Evolutionary conservation across 164 flowering plant species (phyloP).

Genomic region (Dillenia turbinata): DNA sequence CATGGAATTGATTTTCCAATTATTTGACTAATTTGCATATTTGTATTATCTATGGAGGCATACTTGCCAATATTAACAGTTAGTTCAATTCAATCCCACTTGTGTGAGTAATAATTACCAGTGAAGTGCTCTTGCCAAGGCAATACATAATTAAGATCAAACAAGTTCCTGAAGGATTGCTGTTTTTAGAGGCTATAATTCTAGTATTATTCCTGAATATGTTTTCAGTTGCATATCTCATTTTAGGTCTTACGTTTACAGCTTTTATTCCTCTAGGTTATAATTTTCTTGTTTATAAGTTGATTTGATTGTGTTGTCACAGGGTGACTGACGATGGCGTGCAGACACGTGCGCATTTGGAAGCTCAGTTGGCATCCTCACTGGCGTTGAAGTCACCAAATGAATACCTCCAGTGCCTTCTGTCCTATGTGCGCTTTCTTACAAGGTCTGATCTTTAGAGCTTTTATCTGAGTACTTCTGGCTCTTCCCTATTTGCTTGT

Average conservation of each 20-base stretch:
- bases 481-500: no score
- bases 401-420: conserved; percentile 89
- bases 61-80: no score
- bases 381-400: conserved; percentile 78
- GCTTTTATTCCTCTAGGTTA: not conserved
- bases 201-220: no score
- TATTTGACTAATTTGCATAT: no score
- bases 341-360: conserved; percentile 98
- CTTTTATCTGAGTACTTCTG: not conserved
- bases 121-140: no score
- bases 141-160: no score
- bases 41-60: not conserved
- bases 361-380: conserved; percentile 89
- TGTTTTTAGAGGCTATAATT: no score
- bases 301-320: conserved; percentile 8
- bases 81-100: no score
- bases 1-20: no score
- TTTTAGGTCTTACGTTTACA: not conserved
- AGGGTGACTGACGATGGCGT: conserved; percentile 96
- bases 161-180: no score
- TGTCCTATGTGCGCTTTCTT: conserved; percentile 79
- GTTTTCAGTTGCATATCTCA: no score
- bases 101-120: no score
- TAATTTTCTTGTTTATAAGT: not conserved
- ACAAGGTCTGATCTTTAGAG: conserved; percentile 54